Evolutionary conservation across 768 basidiomycete genomes (phyloP).

Genomic region (Suillus decipiens): DNA sequence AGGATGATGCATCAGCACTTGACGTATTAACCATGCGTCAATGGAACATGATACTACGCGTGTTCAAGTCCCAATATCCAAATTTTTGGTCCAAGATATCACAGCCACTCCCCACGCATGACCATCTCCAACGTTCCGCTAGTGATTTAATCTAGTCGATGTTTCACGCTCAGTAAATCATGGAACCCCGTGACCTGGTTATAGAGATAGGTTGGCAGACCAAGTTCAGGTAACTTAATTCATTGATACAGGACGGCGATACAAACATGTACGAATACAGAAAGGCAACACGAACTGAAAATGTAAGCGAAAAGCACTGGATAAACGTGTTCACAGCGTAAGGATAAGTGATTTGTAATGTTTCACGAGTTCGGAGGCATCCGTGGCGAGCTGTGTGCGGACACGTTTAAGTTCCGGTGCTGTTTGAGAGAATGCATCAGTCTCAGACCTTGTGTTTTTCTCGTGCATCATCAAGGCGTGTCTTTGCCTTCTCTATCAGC

Average conservation of each 20-base stretch:
- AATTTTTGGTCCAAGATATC: slow-evolving; percentile 56
- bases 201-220: neutral
- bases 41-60: slow-evolving; percentile 87
- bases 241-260: neutral
- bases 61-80: slow-evolving; percentile 91
- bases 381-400: slow-evolving; percentile 34
- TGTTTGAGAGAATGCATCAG: neutral
- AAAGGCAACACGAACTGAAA: neutral
- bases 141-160: slow-evolving; percentile 23
- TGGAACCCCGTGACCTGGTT: slow-evolving; percentile 7
- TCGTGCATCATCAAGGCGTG: slow-evolving; percentile 36
- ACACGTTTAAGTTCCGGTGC: neutral
- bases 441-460: slow-evolving; percentile 39
- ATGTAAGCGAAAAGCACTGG: neutral
- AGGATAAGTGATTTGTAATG: slow-evolving; percentile 42
- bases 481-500: slow-evolving; percentile 35
- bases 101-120: slow-evolving; percentile 23
- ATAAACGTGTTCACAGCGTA: slow-evolving; percentile 1
- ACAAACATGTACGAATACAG: neutral
- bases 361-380: slow-evolving; percentile 41
- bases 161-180: neutral
- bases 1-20: slow-evolving; percentile 91
- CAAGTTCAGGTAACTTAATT: neutral
- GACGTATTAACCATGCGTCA: slow-evolving; percentile 83
- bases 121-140: slow-evolving; percentile 37